Base-by-base conservation (phyloP, 352 stramenopile genomes). In the Phytophthora pluvialis region DNA sequence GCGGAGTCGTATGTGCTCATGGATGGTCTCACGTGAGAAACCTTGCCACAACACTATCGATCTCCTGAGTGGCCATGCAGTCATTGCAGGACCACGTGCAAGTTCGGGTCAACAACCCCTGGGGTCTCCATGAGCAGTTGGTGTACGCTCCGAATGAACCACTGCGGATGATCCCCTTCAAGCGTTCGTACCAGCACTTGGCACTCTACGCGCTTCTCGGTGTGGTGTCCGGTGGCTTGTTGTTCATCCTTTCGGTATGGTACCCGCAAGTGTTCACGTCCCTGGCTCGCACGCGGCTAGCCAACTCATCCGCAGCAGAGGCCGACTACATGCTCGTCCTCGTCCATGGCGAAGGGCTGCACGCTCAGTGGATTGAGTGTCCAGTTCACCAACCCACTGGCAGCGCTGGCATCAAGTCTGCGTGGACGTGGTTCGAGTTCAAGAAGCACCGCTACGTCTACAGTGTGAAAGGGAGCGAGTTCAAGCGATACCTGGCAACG, bases 361-460 rank as follows among this genome's bases (percentile, higher is more conserved):
- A 67, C 4, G 74, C 78, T 29, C 72, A 67, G 21, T 85, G 69
- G 62, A 54, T 90, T 32, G 79, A 90, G 31, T 60, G 72, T 15
- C 35, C 21, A 0, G 68, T 82, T 13, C 57, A 78, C n/a, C 29
- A 35, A 6, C 42, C 33, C 15, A n/a, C 7, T 45, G 11, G 31
- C 13, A 57, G 55, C 1, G 8, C 35, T 26, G 5, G 9, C 2
- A 21, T 1, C 1, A 62, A 72, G 36, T 13, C 62, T 10, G 12
- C 44, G 31, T 80, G 72, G 67, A 45, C 78, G 18, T 90, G 79
- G 78, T 90, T 91, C 57, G 78, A 86, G 59, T 91, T 85, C 65
- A 90, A 90, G 72, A 86, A 88, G 54, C 78, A 91, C 35, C 78
- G 77, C 0, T 91, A 91, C 51, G 69, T 86, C 43, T 89, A 77